These are phyloP conservation scores for Podila clonocystis DNA, from an alignment of 192 early-diverging fungal species.

Conservation along the genomic window DNA sequence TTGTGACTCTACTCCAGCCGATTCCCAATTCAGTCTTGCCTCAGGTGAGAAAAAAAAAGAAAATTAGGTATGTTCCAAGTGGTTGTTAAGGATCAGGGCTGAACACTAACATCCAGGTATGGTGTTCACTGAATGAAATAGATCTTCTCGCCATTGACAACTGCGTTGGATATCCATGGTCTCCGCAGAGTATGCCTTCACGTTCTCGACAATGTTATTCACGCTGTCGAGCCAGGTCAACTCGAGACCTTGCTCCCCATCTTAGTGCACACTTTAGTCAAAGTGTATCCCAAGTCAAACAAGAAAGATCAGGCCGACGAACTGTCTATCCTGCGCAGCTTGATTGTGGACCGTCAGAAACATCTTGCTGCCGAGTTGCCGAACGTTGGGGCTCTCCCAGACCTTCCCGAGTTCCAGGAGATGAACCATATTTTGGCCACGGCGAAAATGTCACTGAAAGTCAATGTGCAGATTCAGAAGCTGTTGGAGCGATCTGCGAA, in stretches of 20 bases:
- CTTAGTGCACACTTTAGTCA: constrained; percentile 11
- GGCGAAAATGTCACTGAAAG: background rate
- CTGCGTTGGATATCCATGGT: constrained; percentile 23
- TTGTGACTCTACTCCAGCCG: constrained; percentile 4
- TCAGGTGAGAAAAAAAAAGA: constrained; percentile 10
- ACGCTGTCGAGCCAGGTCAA: constrained; percentile 4
- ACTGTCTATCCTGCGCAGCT: constrained; percentile 12
- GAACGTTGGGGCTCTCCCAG: constrained; percentile 21
- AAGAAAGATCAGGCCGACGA: background rate
- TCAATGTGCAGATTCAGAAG: constrained; percentile 13
- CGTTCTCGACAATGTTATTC: constrained; percentile 7
- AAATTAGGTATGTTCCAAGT: too few species aligned
- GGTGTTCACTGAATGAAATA: background rate
- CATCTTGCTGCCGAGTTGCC: background rate
- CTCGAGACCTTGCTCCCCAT: constrained; percentile 18
- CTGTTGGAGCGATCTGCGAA: constrained; percentile 16
- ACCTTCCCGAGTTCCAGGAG: constrained; percentile 9
- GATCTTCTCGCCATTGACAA: constrained; percentile 32
- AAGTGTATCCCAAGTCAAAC: constrained; percentile 10
- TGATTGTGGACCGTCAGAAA: constrained; percentile 24
- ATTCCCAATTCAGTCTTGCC: background rate
- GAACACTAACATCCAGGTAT: too few species aligned
- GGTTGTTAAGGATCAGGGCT: too few species aligned
- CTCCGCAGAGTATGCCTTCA: constrained; percentile 19
- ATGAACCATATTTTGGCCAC: constrained; percentile 19